Conservation (phyloP, 2,329 filamentous ascomycete species). For the Tolypocladium ophioglossoides region DNA sequence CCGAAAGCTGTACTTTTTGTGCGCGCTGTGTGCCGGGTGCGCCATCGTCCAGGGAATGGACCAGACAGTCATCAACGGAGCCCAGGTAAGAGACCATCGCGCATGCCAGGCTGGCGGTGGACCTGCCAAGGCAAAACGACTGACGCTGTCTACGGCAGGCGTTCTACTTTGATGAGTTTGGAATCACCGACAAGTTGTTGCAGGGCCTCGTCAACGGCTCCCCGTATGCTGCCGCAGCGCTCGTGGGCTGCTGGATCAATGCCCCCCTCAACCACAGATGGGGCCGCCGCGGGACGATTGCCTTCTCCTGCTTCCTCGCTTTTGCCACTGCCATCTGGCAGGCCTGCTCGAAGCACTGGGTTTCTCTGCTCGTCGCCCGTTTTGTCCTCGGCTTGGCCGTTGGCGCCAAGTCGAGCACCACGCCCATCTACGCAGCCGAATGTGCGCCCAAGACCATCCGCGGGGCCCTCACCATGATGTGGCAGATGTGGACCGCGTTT, state of each 20-base stretch:
- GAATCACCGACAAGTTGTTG: slow-evolving; percentile 29
- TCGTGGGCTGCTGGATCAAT: slow-evolving; percentile 23
- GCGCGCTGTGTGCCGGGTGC: slow-evolving; percentile 21
- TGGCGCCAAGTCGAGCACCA: slow-evolving; percentile 51
- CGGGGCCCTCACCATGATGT: slow-evolving; percentile 70
- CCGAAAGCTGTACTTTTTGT: slow-evolving; percentile 23
- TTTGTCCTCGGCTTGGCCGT: slow-evolving; percentile 60
- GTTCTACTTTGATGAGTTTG: slow-evolving; percentile 22
- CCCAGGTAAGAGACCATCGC: slow-evolving; percentile 30
- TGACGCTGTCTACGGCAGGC: slow-evolving; percentile 16
- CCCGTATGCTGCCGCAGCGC: slow-evolving; percentile 7
- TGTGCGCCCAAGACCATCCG: slow-evolving; percentile 55
- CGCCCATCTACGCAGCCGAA: slow-evolving; percentile 65
- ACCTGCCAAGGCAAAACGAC: not conserved
- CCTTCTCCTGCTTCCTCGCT: slow-evolving; percentile 8
- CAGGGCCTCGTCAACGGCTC: slow-evolving; percentile 24
- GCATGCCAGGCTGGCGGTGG: not conserved
- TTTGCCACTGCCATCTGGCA: slow-evolving; percentile 8
- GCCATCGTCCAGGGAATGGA: slow-evolving; percentile 59
- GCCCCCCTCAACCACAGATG: slow-evolving; percentile 7
- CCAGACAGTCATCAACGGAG: slow-evolving; percentile 54
- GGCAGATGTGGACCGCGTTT: slow-evolving; percentile 32
- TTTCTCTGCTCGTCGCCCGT: slow-evolving; percentile 48
- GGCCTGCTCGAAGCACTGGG: slow-evolving; percentile 10
- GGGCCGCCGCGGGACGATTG: slow-evolving; percentile 9